A percentile compares a stretch with the other conserved stretches of the same genome.
Evolutionary conservation across 768 basidiomycete genomes (phyloP).

Genomic region (Royoungia palumana): DNA sequence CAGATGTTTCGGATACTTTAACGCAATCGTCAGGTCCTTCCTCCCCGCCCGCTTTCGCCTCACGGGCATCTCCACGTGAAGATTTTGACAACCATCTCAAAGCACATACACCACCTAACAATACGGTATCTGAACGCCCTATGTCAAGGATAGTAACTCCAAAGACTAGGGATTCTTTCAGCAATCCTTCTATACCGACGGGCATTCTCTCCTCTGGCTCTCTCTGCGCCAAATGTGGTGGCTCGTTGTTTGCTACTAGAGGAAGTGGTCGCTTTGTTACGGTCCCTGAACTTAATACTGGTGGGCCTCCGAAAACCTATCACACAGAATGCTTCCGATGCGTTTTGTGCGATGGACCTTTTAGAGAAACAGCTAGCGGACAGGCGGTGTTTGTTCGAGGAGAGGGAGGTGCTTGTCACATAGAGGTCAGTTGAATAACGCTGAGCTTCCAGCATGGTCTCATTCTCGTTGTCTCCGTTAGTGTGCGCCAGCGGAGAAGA

Average conservation of each 20-base stretch:
- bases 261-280: slow-evolving; percentile 69
- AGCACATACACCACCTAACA: slow-evolving; percentile 5
- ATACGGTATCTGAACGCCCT: slow-evolving; percentile 9
- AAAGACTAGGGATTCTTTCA: slow-evolving; percentile 23
- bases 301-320: slow-evolving; percentile 53
- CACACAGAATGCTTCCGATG: slow-evolving; percentile 79
- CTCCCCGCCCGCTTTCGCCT: slow-evolving; percentile 45
- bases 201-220: slow-evolving; percentile 38
- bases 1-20: slow-evolving; percentile 57
- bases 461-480: slow-evolving; percentile 16
- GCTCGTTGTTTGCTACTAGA: slow-evolving; percentile 52
- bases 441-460: slow-evolving; percentile 1
- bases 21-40: slow-evolving; percentile 54
- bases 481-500: slow-evolving; percentile 44
- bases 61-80: slow-evolving; percentile 17
- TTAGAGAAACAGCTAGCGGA: slow-evolving; percentile 58
- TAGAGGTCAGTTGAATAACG: slow-evolving; percentile 39
- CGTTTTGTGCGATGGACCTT: slow-evolving; percentile 56
- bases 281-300: slow-evolving; percentile 49
- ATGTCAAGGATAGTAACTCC: slow-evolving; percentile 28
- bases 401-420: slow-evolving; percentile 64
- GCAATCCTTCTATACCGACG: slow-evolving; percentile 27
- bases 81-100: slow-evolving; percentile 8
- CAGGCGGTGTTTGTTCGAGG: slow-evolving; percentile 70
- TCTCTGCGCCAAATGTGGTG: slow-evolving; percentile 58